Evolutionary conservation across 2,329 filamentous ascomycete genomes (phyloP).

Genomic region (Aspergillus ustus): DNA sequence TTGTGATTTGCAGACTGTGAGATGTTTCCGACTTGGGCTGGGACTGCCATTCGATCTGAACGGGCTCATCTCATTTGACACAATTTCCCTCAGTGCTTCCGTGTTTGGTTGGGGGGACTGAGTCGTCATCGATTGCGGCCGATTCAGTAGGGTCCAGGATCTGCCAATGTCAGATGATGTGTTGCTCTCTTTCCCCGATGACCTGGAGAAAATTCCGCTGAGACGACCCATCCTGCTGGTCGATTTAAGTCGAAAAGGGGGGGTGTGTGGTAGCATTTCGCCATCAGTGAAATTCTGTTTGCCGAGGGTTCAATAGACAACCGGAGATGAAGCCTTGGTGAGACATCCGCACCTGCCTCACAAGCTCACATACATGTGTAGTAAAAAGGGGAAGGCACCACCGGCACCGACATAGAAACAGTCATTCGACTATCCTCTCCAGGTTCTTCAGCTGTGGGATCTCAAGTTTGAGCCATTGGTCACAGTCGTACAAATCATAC

Average conservation of each 20-base stretch:
- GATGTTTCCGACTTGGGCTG: neutral
- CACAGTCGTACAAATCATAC: conserved; percentile 15
- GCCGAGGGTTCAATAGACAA: neutral
- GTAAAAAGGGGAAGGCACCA: neutral
- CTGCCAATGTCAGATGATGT: conserved; percentile 8
- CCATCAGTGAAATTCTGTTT: neutral
- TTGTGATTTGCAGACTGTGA: neutral
- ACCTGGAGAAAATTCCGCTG: conserved; percentile 16
- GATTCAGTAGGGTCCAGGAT: conserved; percentile 3
- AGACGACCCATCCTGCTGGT: conserved; percentile 21
- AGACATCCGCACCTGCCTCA: conserved; percentile 10
- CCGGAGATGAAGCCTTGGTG: neutral
- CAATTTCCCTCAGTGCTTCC: neutral
- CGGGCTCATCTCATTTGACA: neutral
- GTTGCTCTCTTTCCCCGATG: conserved; percentile 11
- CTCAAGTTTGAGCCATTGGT: neutral
- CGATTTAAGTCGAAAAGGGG: neutral
- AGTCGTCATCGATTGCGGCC: neutral
- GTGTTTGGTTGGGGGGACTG: neutral
- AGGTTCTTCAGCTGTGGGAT: neutral
- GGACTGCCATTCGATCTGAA: neutral
- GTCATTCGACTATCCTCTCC: neutral
- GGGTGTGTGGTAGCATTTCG: neutral
- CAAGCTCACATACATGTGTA: neutral
- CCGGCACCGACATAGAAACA: neutral